Base-by-base conservation (phyloP, 352 stramenopile species). In the Phytophthora citricola region DNA sequence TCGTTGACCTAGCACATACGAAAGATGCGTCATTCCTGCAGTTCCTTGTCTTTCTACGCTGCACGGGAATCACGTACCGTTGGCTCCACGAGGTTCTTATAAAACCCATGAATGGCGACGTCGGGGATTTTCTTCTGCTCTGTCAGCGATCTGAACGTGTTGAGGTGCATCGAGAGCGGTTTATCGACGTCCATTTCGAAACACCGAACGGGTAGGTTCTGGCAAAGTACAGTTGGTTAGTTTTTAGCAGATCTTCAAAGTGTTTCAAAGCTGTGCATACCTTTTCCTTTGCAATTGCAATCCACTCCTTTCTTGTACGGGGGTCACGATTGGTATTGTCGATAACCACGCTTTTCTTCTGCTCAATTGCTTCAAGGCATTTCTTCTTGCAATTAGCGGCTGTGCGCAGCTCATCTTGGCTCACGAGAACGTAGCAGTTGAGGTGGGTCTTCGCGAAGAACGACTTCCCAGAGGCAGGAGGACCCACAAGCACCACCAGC, bases 61-160 rank as follows among this genome's bases (percentile, higher is more conserved):
- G 29, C n/a, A 26, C 15, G n/a, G 31, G 7, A 24, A 58, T 45
- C 38, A 47, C 58, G 43, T 63, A 79, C 71, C 45, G 66, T 79
- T 57, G 87, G 87, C 3, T 58, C 17, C 20, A 87, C 71, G 36
- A 89, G 64, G 59, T 89, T 94, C 63, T 94, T 95, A 70, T 88
- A 97, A 68, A 94, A 97, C 24, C 82, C 82, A 50, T 97, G 89
- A 70, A 97, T 96, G 14, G 89, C 88, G 43, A 97, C 85, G 32
- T 90, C 85, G 0, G 90, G 90, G 34, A 97, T 87, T 60, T 89
- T 91, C 44, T 91, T 89, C 49, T 78, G 60, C 38, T 81, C 75
- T 22, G 73, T 92, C 27, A 96, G 69, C 49, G 78, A 90, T 14
- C 90, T 81, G 47, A 92, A 97, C 2, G 77, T 83, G 64, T 97